Conservation (phyloP, 139 green algal species). For the Chlorella sp. region DNA sequence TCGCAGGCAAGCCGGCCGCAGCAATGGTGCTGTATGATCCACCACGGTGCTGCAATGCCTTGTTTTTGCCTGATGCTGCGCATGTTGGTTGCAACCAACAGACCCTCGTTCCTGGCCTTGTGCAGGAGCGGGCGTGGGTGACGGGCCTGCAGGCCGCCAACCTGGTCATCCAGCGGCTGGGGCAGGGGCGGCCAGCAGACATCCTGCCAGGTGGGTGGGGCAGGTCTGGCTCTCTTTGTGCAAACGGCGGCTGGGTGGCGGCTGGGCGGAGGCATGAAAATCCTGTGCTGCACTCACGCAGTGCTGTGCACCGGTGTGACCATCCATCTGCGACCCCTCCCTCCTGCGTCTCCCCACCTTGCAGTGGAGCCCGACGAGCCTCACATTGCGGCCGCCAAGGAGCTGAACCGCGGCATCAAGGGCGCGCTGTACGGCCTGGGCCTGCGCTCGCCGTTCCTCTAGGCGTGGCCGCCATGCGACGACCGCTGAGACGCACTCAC, state of each 20-base stretch:
- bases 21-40: not conserved
- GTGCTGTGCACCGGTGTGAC: not conserved
- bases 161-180: constrained; percentile 62
- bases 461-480: not conserved
- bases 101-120: not conserved
- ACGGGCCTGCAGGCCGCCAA: constrained; percentile 86
- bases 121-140: constrained; percentile 84
- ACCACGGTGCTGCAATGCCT: not conserved
- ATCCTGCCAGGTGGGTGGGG: constrained; percentile 47
- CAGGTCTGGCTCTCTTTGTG: too few relatives aligned
- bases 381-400: constrained; percentile 73
- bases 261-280: not conserved
- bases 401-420: constrained; percentile 40
- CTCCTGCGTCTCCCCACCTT: too few relatives aligned
- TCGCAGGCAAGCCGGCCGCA: constrained; percentile 51
- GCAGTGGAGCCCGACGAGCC: constrained; percentile 78
- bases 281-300: not conserved
- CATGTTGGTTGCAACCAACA: not conserved
- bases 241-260: not conserved
- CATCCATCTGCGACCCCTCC: constrained; percentile 19
- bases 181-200: constrained; percentile 40
- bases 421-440: constrained; percentile 37
- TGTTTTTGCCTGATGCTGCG: not conserved
- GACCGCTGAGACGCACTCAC: too few relatives aligned
- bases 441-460: constrained; percentile 39